phyloP scores from a whole-genome alignment of 805 yeast species.

The Blastobotrys chiropterorum region DNA sequence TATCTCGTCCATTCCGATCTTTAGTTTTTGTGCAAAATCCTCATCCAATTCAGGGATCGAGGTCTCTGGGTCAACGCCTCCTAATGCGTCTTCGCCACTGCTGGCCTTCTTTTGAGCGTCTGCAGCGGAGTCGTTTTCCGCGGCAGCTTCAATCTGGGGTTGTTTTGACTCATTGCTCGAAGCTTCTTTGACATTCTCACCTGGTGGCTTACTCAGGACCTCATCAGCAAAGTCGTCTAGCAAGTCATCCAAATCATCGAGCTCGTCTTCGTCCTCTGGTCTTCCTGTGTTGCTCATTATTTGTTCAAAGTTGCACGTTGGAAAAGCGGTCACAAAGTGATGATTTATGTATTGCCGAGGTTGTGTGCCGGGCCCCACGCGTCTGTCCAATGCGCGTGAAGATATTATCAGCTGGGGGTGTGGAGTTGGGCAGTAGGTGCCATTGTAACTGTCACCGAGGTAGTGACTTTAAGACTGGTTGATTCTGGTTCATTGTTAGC shows the following conservation, averaged over 20 bases:
- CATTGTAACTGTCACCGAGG: too few relatives aligned
- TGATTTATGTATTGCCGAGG: background rate
- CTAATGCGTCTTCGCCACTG: background rate
- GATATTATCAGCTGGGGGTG: background rate
- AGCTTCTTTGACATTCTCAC: constrained; percentile 20
- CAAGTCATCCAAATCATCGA: constrained; percentile 39
- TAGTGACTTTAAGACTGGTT: too few relatives aligned
- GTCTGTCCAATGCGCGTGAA: background rate
- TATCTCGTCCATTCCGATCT: constrained; percentile 38
- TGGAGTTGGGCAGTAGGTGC: too few relatives aligned
- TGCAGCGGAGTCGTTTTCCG: background rate
- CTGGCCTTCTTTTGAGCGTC: background rate
- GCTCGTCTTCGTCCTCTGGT: constrained; percentile 21
- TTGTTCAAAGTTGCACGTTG: background rate
- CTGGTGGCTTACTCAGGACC: constrained; percentile 57
- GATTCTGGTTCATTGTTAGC: too few relatives aligned
- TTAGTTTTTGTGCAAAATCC: constrained; percentile 34
- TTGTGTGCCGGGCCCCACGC: background rate
- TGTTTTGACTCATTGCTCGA: background rate
- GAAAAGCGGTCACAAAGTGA: too few relatives aligned
- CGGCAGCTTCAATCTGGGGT: constrained; percentile 5
- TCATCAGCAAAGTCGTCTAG: constrained; percentile 81
- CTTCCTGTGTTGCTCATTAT: background rate
- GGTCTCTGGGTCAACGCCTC: constrained; percentile 5
- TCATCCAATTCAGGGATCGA: constrained; percentile 31